phyloP scores from a whole-genome alignment of 2,329 filamentous ascomycete species.

The Xylariaceae sp. region DNA sequence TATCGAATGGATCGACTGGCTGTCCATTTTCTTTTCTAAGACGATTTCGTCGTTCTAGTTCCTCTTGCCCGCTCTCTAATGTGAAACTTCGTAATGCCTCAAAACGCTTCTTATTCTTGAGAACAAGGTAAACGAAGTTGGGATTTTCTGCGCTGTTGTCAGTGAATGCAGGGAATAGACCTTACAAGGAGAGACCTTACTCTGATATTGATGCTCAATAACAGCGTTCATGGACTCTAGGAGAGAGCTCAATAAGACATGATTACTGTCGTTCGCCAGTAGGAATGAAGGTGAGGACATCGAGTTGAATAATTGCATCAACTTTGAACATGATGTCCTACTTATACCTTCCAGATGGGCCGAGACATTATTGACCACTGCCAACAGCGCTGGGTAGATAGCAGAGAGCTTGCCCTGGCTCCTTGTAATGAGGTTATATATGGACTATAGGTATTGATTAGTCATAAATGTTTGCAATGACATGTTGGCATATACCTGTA shows the following conservation, averaged over 20 bases:
- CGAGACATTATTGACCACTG: conserved; percentile 90
- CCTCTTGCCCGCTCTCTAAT: conserved; percentile 85
- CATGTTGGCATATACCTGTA: conserved; percentile 62
- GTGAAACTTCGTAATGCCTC: conserved; percentile 85
- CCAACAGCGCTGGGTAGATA: conserved; percentile 86
- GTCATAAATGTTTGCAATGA: conserved; percentile 22
- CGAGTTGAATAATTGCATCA: conserved; percentile 83
- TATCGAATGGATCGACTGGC: conserved; percentile 49
- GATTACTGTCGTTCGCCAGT: conserved; percentile 87
- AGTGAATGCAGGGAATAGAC: conserved; percentile 11
- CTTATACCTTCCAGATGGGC: conserved; percentile 79
- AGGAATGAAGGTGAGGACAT: conserved; percentile 95
- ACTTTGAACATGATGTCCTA: conserved; percentile 70
- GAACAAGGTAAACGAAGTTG: conserved; percentile 73
- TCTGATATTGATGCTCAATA: conserved; percentile 80
- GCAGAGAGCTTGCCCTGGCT: conserved; percentile 88
- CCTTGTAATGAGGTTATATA: conserved; percentile 85
- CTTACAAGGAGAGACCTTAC: conserved; percentile 44
- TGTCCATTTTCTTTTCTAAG: conserved; percentile 62
- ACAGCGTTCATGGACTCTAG: conserved; percentile 88
- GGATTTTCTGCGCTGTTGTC: conserved; percentile 62
- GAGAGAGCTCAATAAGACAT: conserved; percentile 74
- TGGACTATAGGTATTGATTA: conserved; percentile 57
- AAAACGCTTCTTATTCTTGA: conserved; percentile 79
- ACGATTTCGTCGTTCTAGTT: conserved; percentile 78